Evolutionary conservation across 371 early-diverging fungal species (phyloP).

Genomic region (Apophysomyces elegans): DNA sequence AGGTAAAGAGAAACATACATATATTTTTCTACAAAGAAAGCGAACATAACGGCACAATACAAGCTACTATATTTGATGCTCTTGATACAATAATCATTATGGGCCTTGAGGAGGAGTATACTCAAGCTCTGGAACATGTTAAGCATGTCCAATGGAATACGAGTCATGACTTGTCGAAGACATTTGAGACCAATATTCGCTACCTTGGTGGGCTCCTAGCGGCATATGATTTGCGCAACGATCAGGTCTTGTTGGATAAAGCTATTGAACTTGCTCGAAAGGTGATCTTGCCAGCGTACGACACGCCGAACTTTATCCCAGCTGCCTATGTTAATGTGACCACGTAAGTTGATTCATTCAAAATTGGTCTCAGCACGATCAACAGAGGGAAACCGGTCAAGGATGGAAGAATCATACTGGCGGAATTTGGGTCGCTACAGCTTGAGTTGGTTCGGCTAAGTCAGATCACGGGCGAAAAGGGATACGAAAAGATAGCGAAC

Average conservation of each 20-base stretch:
- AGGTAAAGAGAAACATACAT: slow-evolving; percentile 27
- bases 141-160: slow-evolving; percentile 25
- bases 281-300: slow-evolving; percentile 41
- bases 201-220: slow-evolving; percentile 65
- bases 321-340: slow-evolving; percentile 63
- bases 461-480: slow-evolving; percentile 72
- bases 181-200: slow-evolving; percentile 73
- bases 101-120: slow-evolving; percentile 74
- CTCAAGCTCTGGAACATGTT: slow-evolving; percentile 65
- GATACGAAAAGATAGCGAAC: slow-evolving; percentile 70
- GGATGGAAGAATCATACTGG: slow-evolving; percentile 42
- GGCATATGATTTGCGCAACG: slow-evolving; percentile 42
- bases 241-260: slow-evolving; percentile 22
- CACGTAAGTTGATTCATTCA: slow-evolving; percentile 21
- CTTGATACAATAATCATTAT: slow-evolving; percentile 86
- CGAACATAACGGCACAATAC: slow-evolving; percentile 34
- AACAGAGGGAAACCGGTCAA: slow-evolving; percentile 19
- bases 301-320: slow-evolving; percentile 74
- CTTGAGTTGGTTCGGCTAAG: slow-evolving; percentile 86
- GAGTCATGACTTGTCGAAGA: slow-evolving; percentile 29
- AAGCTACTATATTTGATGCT: slow-evolving; percentile 79
- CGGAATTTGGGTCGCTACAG: slow-evolving; percentile 87
- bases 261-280: slow-evolving; percentile 36
- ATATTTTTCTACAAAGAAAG: slow-evolving; percentile 56
- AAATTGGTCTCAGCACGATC: background rate